These are phyloP conservation scores for Musa schizocarpa DNA, from an alignment of 176 grass and related monocot species.

Conservation along the genomic window DNA sequence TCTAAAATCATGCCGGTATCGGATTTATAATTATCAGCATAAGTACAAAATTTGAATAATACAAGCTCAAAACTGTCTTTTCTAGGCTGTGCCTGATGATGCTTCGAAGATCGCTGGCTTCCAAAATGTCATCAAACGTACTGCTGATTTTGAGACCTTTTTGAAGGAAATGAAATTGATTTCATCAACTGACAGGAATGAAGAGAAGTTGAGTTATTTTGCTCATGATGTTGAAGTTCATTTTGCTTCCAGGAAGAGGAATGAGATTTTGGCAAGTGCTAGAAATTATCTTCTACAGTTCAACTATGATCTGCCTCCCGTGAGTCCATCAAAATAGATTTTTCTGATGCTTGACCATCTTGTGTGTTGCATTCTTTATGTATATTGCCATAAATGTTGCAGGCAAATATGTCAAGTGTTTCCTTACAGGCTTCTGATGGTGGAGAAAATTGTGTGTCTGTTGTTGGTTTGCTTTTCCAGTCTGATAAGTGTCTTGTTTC, in stretches of 20 bases:
- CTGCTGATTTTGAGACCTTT: constrained; percentile 59
- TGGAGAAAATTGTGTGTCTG: constrained; percentile 28
- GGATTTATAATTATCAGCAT: neutral
- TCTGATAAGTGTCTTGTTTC: constrained; percentile 67
- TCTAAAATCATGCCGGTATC: neutral
- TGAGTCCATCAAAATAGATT: constrained; percentile 41
- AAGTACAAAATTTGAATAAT: neutral
- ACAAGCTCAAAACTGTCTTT: constrained; percentile 10
- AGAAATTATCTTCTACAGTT: constrained; percentile 63
- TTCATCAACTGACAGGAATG: constrained; percentile 45
- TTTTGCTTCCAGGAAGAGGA: constrained; percentile 91
- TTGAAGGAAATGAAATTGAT: constrained; percentile 72
- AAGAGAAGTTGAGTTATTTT: constrained; percentile 80
- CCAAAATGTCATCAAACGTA: constrained; percentile 75
- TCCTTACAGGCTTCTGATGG: constrained; percentile 8
- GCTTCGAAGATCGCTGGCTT: constrained; percentile 80
- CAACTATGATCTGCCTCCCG: constrained; percentile 48
- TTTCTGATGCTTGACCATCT: neutral
- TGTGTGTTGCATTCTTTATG: neutral
- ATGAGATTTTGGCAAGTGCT: constrained; percentile 77
- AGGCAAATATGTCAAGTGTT: neutral
- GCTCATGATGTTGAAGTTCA: constrained; percentile 89
- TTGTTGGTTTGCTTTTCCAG: constrained; percentile 85
- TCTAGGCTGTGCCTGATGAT: constrained; percentile 84
- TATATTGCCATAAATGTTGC: neutral